Evolutionary conservation across 768 basidiomycete species (phyloP), one percentile per base, ranked within the genome.

Genomic region (Russula lepida): DNA sequence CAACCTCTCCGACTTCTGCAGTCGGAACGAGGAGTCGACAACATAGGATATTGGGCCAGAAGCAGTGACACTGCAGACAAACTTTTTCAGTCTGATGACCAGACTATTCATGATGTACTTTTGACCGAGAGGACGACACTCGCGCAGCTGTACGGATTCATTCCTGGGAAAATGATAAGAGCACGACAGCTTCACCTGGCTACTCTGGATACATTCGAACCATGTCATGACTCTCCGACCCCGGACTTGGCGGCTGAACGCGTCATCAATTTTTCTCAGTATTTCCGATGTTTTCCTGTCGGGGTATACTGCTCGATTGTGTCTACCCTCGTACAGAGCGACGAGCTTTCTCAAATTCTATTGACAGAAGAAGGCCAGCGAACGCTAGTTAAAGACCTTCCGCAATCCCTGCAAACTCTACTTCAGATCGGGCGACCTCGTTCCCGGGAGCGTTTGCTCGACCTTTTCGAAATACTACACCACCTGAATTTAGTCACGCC

Each of bases 101-200:
- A 76, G 21, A 79, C 77, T 8, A 78, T 87, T 59, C 79, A 82
- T 35, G 80, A 84, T 23, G 78, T 82, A 33, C 75, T 92, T 58
- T 72, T 89, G n/a, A 78, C 79, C 2, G 89, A 95, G 68, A 78
- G 81, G 49, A 82, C 81, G 28, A 85, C 88, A 2, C 68, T 86
- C n/a, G 79, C 82, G 2, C 89, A 92, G 65, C 65, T 82, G 30
- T 89, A 89, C 68, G 92, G 91, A 15, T 91, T 81, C 71, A 79
- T 87, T 47, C 75, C 82, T 15, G 90, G 86, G 15, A 84, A 84
- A 67, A 78, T 79, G 32, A 74, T 83, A 1, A 80, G 92, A 47
- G 81, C 83, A 19, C 81, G 83, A 28, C 77, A 82, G 60, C 73
- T 91, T 1, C 88, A 92, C 68, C 71, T 86, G 27, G 75, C 77